Evolutionary conservation across 345 rosid species (phyloP).

Genomic region (Passiflora organensis): DNA sequence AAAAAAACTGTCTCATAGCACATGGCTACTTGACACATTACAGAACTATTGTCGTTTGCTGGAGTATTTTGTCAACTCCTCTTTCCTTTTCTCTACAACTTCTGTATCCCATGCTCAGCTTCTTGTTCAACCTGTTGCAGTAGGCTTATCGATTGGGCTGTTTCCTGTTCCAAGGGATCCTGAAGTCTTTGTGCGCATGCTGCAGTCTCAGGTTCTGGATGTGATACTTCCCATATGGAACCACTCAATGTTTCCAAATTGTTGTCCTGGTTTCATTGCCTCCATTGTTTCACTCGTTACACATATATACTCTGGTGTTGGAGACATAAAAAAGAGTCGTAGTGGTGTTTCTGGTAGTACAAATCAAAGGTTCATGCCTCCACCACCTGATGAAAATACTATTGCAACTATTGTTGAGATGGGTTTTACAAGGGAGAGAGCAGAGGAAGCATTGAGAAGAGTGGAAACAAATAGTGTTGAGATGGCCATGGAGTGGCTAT

Average conservation of each 20-base stretch:
- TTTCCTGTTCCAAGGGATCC: slow-evolving; percentile 94
- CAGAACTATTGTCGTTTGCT: slow-evolving; percentile 72
- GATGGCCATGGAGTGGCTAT: slow-evolving; percentile 95
- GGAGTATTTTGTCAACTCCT: slow-evolving; percentile 81
- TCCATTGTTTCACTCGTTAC: slow-evolving; percentile 73
- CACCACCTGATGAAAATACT: slow-evolving; percentile 85
- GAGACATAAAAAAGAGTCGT: slow-evolving; percentile 72
- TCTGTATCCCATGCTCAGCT: slow-evolving; percentile 80
- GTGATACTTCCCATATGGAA: slow-evolving; percentile 86
- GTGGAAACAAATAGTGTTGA: slow-evolving; percentile 96
- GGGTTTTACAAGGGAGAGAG: slow-evolving; percentile 98
- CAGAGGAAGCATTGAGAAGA: slow-evolving; percentile 84
- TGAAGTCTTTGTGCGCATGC: slow-evolving; percentile 69
- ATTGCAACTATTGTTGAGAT: slow-evolving; percentile 87
- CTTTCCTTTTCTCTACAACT: slow-evolving; percentile 58
- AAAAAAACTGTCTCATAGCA: slow-evolving; percentile 50
- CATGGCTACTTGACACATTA: slow-evolving; percentile 81
- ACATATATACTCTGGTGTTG: slow-evolving; percentile 80
- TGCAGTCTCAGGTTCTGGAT: slow-evolving; percentile 91
- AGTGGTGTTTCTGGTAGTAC: slow-evolving; percentile 57
- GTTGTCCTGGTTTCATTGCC: slow-evolving; percentile 68
- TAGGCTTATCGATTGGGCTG: slow-evolving; percentile 84
- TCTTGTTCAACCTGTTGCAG: slow-evolving; percentile 82
- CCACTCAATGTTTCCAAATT: slow-evolving; percentile 70
- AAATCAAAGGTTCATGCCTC: slow-evolving; percentile 68